These are phyloP conservation scores for Aspergillus ochraceus DNA, from an alignment of 2,329 filamentous ascomycete genomes.

Conservation along the genomic window DNA sequence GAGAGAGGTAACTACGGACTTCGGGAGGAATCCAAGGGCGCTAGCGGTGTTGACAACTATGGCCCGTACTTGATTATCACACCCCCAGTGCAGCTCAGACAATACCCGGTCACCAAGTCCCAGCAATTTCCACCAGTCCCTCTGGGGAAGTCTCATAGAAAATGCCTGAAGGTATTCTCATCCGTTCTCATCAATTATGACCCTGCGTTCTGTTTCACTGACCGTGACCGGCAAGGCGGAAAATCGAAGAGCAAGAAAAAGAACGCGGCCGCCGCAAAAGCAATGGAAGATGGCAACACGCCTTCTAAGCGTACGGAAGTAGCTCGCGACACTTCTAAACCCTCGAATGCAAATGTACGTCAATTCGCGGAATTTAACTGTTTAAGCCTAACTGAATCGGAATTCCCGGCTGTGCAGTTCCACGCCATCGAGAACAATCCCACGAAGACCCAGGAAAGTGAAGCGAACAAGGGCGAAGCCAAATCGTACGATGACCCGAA, in stretches of 20 bases:
- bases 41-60: constrained; percentile 40
- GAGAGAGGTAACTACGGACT: constrained; percentile 12
- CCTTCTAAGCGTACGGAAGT: background rate
- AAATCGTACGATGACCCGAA: constrained; percentile 34
- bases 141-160: constrained; percentile 7
- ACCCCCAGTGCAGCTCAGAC: background rate
- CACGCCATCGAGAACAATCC: constrained; percentile 13
- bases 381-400: constrained; percentile 16
- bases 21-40: constrained; percentile 21
- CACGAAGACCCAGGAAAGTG: constrained; percentile 18
- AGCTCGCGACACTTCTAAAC: constrained; percentile 23
- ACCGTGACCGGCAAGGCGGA: constrained; percentile 34
- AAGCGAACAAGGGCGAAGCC: constrained; percentile 41
- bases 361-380: background rate
- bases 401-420: constrained; percentile 17
- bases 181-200: background rate
- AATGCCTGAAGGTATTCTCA: constrained; percentile 23
- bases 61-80: constrained; percentile 15
- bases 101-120: background rate
- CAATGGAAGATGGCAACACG: constrained; percentile 26
- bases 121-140: background rate
- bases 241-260: constrained; percentile 61
- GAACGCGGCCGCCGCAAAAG: constrained; percentile 54
- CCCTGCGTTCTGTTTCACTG: constrained; percentile 8
- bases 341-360: constrained; percentile 20